These are phyloP conservation scores for Myrmaecium sp. DNA, from an alignment of 2,329 filamentous ascomycete genomes.

Conservation along the genomic window DNA sequence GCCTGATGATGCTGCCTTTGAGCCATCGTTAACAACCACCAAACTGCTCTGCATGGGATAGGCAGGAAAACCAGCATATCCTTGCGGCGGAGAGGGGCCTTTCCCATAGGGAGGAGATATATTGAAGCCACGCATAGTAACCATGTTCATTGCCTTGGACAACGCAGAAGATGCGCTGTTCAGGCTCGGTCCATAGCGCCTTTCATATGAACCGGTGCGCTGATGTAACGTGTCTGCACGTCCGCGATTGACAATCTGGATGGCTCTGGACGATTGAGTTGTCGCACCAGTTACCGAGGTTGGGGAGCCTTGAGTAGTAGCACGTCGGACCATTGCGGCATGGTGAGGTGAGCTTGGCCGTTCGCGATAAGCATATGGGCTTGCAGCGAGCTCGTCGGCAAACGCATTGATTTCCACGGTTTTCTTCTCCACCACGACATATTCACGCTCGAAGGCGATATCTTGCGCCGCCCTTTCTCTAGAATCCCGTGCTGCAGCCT, in stretches of 20 bases:
- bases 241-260: slow-evolving; percentile 56
- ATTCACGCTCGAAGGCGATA: slow-evolving; percentile 79
- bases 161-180: slow-evolving; percentile 79
- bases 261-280: slow-evolving; percentile 51
- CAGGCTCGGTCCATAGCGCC: slow-evolving; percentile 54
- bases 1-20: slow-evolving; percentile 34
- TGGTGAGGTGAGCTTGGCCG: slow-evolving; percentile 35
- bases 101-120: slow-evolving; percentile 44
- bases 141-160: slow-evolving; percentile 87
- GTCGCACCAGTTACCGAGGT: slow-evolving; percentile 54
- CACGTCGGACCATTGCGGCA: slow-evolving; percentile 52
- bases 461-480: slow-evolving; percentile 63
- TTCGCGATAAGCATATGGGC: slow-evolving; percentile 40
- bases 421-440: slow-evolving; percentile 88
- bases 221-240: slow-evolving; percentile 46
- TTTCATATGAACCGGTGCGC: slow-evolving; percentile 65
- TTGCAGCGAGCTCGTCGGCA: slow-evolving; percentile 83
- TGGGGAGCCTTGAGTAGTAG: slow-evolving; percentile 60
- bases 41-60: slow-evolving; percentile 64
- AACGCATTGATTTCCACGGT: slow-evolving; percentile 95
- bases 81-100: slow-evolving; percentile 54
- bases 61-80: slow-evolving; percentile 67
- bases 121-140: slow-evolving; percentile 60
- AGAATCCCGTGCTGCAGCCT: slow-evolving; percentile 25
- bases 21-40: slow-evolving; percentile 43